A percentile compares a stretch with the other conserved stretches of the same genome.
Conservation (phyloP, 2,329 filamentous ascomycete species). For the Aulographum hederae region DNA sequence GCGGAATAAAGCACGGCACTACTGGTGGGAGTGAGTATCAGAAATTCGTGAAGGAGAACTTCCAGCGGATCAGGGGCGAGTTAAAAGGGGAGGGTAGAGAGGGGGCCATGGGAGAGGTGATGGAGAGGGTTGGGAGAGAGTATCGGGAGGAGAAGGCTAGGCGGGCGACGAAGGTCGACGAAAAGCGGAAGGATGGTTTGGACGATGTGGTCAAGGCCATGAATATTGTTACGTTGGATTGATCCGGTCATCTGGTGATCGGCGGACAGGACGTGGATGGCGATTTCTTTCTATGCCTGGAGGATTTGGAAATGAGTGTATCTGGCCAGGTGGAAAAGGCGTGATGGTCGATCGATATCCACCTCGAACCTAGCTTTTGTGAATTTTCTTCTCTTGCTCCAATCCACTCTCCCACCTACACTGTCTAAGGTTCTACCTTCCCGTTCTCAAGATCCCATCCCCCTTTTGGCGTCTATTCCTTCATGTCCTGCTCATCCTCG, state of each 20-base stretch:
- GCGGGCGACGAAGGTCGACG: not conserved
- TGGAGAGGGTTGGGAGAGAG: slow-evolving; percentile 45
- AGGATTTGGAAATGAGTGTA: not conserved
- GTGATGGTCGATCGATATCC: too few species aligned
- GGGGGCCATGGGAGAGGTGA: slow-evolving; percentile 47
- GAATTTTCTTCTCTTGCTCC: not conserved
- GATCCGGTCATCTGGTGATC: too few species aligned
- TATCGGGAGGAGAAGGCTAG: slow-evolving; percentile 34
- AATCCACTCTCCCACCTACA: too few species aligned
- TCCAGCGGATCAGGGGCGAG: slow-evolving; percentile 35
- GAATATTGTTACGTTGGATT: not conserved
- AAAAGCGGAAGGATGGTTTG: not conserved
- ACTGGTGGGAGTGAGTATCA: too few species aligned
- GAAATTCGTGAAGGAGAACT: slow-evolving; percentile 47
- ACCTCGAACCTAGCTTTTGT: too few species aligned
- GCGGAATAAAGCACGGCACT: too few species aligned
- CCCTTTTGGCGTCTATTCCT: too few species aligned
- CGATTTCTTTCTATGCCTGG: not conserved
- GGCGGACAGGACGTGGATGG: too few species aligned
- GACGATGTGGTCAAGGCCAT: not conserved
- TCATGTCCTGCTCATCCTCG: not conserved
- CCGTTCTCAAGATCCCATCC: too few species aligned
- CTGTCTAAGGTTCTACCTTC: too few species aligned
- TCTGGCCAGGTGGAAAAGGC: too few species aligned
- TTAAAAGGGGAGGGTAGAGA: slow-evolving; percentile 33